Evolutionary conservation across 352 stramenopile genomes (phyloP).

Genomic region (Globisporangium nunn): DNA sequence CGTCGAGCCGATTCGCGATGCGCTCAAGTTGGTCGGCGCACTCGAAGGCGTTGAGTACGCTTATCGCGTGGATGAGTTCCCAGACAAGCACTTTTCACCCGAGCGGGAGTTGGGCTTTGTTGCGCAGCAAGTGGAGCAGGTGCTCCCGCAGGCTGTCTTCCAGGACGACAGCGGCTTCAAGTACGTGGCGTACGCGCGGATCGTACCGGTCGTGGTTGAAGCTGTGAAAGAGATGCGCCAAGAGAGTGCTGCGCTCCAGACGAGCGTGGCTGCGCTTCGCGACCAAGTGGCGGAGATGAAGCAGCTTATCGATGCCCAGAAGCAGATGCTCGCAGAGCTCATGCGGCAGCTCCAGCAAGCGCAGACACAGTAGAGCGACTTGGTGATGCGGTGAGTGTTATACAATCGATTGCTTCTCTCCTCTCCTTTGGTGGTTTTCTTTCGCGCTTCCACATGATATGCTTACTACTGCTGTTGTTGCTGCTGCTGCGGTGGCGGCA

Average conservation of each 20-base stretch:
- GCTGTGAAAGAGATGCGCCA: conserved; percentile 47
- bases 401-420: background rate
- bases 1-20: conserved; percentile 38
- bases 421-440: background rate
- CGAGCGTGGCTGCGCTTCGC: conserved; percentile 7
- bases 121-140: conserved; percentile 80
- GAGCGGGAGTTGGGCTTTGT: conserved; percentile 79
- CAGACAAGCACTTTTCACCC: conserved; percentile 28
- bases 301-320: conserved; percentile 4
- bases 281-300: background rate
- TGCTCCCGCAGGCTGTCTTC: conserved; percentile 75
- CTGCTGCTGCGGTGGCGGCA: conserved; percentile 12
- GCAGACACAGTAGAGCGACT: background rate
- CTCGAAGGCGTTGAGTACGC: conserved; percentile 70
- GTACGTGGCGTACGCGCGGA: conserved; percentile 80
- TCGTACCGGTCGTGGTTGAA: conserved; percentile 79
- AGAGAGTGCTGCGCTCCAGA: conserved; percentile 8
- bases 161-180: conserved; percentile 70
- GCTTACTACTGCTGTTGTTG: background rate
- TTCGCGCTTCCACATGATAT: too few relatives aligned
- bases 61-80: conserved; percentile 37
- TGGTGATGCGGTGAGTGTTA: background rate
- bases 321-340: conserved; percentile 1
- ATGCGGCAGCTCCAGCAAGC: background rate
- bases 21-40: conserved; percentile 32